These are phyloP conservation scores for Pleurotus djamor DNA, from an alignment of 768 basidiomycete species.

Conservation along the genomic window DNA sequence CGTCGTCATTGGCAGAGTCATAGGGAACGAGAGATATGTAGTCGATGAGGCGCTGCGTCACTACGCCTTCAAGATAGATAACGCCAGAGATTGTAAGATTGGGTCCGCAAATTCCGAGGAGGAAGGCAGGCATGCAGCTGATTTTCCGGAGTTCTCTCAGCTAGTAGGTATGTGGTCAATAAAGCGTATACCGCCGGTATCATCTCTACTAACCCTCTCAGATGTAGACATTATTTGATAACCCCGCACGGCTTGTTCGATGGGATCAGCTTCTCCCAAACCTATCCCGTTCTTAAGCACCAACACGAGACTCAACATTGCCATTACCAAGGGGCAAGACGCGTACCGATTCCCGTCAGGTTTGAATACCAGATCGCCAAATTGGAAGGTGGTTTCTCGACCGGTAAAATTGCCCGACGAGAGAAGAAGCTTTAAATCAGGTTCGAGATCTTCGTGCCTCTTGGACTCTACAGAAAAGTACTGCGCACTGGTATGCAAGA, in stretches of 20 bases:
- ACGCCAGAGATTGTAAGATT: not conserved
- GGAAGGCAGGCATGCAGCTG: not conserved
- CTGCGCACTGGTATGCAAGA: too few relatives aligned
- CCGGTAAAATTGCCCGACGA: too few relatives aligned
- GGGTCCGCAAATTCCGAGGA: not conserved
- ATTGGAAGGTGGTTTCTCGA: too few relatives aligned
- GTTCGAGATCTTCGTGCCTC: too few relatives aligned
- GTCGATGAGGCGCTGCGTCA: not conserved
- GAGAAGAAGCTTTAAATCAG: too few relatives aligned
- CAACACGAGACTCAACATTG: not conserved
- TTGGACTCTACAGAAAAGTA: too few relatives aligned
- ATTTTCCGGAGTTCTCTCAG: not conserved
- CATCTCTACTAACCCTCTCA: too few relatives aligned
- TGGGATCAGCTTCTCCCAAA: not conserved
- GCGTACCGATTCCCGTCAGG: too few relatives aligned
- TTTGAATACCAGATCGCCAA: too few relatives aligned
- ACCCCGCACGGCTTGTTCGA: not conserved
- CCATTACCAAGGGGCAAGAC: too few relatives aligned
- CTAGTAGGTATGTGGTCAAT: not conserved
- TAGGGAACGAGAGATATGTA: not conserved
- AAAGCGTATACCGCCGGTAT: too few relatives aligned
- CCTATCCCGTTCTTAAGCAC: not conserved
- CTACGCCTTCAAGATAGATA: conserved; percentile 2
- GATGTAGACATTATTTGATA: not conserved
- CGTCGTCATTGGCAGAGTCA: not conserved